Base-by-base conservation (phyloP, 257 asterid genomes). In the Avicennia marina region DNA sequence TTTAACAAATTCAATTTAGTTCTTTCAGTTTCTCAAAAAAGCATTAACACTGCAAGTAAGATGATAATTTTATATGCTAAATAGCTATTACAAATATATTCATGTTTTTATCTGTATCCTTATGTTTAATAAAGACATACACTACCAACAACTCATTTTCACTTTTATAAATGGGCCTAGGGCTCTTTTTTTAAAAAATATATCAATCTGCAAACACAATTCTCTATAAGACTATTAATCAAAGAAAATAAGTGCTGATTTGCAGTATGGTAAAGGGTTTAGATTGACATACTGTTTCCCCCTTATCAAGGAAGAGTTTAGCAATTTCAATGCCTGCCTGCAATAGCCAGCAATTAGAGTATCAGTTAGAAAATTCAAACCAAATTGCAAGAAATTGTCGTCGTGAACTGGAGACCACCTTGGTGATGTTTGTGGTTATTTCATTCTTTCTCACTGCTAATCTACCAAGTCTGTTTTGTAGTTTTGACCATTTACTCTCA, bases 301-400 rank as follows among this genome's bases (percentile, higher is more conserved):
- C 97, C 79, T 86, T 67, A 81, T 75, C 65, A 48, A 91, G 86
- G 77, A 91, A 88, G 57, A 91, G 85, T 78, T 88, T 91, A 32
- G 98, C 98, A 58, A 83, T 89, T 77, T 91, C 98, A 77, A 89
- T 81, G 48, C 98, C 98, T 62, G 80, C 98, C 98, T 91, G 95
- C 79, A 86, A 83, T 33, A 73, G 36, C 54, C 48, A 64, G 49
- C 61, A 58, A 66, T 68, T 63, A 60, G 52, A 68, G 39, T 64
- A 64, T 42, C 19, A 7, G 43, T 73, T 42, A 66, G 50, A 63
- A 53, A 47, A 18, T n/a, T n/a, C n/a, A 55, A 26, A 60, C 24
- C 56, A 22, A 12, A 45, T 11, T 50, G 50, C 34, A 49, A 29
- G 29, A 26, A 41, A n/a, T 24, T 42, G 33, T 40, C 8, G 22